Evolutionary conservation across 73 alveolate species (phyloP), one percentile per base, ranked within the genome.

Genomic region (Stentor coeruleus): DNA sequence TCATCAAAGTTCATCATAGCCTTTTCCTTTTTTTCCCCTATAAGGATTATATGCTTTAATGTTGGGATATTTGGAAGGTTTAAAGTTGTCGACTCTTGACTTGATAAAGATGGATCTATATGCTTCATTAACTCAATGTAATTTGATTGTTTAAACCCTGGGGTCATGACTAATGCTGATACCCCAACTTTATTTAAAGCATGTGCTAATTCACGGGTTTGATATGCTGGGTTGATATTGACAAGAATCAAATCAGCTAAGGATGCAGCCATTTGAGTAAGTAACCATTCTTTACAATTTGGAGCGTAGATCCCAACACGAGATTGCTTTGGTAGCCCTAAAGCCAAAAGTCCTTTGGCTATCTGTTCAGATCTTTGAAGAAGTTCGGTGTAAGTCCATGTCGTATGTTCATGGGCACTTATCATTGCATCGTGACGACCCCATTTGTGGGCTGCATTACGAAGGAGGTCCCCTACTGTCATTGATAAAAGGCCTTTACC

Each of bases 221-320:
- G 87, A 82, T 85, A 94, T 3, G 97, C 97, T 37, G 98, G 98
- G 73, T 94, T 94, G 59, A 94, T 89, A 82, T 93, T 93, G 31
- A 94, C 98, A 42, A 92, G 79, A 36, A 94, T 92, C 36, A 92
- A 83, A 74, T 92, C 97, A 28, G 96, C 97, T 82, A 86, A 75
- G 3, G 95, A 76, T 31, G 95, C 95, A 4, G 97, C 97, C 55
- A 76, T 89, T 77, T 90, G 84, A 1, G 91, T 84, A 4, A 94
- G 41, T 0, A 87, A 76, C 96, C 98, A 94, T 75, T 94, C 98
- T 20, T 87, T 84, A 58, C 90, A 76, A 74, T 94, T 94, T 0
- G 94, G 94, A 72, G 97, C 74, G 79, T 87, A 94, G 3, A 94
- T 92, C n/a, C 97, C 97, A n/a, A 94, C 82, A 75, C 97, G 40